Evolutionary conservation across 495 filamentous ascomycete species (phyloP), one percentile per base, ranked within the genome.

Genomic region (Penicillium cinerascens): DNA sequence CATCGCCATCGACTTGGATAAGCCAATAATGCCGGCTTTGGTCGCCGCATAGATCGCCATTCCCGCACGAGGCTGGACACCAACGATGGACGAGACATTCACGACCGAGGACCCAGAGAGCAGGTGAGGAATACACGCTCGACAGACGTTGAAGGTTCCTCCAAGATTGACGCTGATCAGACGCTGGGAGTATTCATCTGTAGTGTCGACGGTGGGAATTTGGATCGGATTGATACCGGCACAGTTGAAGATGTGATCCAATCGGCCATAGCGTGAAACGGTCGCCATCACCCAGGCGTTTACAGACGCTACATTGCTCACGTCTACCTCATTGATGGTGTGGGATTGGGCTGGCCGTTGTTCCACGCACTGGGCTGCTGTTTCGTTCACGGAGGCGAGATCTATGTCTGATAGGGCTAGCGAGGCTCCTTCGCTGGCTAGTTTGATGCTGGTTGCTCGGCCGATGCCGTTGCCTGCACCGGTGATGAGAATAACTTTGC

Each of bases 151-250:
- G 10, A 33, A 33, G 3, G 29, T 33, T 3, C 29, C 29, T 33
- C 13, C 9, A 13, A 33, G 29, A 33, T 33, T 33, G 29, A 33
- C 29, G 10, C 10, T 33, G 10, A 33, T 81, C 79, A 52, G 77
- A 47, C 26, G 77, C 78, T 65, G 81, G 67, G 36, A 79, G 18
- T 47, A 47, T 3, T 47, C 44, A 22, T 47, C 33, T 6, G 44
- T 15, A n/a, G 37, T 20, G 4, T 17, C 16, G 17, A 36, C 27
- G 4, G 36, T 27, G 11, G 27, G 44, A 17, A 47, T 20, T 13
- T 27, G 36, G 17, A 33, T 20, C 7, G 44, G 44, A 36, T 47
- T 47, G 44, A 47, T 47, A 4, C 44, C 44, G 11, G 44, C 44
- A 15, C 44, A 47, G 17, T 36, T 47, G 44, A 47, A 47, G n/a